Evolutionary conservation across 805 yeast genomes (phyloP), one percentile per base, ranked within the genome.

Genomic region (Candida chauliodis): DNA sequence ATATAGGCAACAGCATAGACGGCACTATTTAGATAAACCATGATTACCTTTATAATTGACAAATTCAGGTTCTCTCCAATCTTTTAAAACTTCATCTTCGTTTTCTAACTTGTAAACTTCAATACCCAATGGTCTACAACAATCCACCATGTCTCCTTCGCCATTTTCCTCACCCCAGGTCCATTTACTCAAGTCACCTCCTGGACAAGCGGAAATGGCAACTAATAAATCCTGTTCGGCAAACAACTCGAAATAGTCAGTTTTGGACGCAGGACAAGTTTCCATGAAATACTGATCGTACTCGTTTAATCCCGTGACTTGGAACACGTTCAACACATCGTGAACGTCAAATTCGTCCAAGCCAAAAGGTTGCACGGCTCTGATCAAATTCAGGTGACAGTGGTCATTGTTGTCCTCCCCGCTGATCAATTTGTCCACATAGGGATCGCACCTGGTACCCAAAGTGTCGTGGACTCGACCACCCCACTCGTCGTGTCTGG

Each of bases 391-490:
- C 21, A 82, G 76, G 52, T 80, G 85, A 55, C 85, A 80, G 50
- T 80, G 85, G 61, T 69, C 73, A 51, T 79, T 83, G 48, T 76
- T 75, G 45, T 78, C 81, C 50, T 76, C 79, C 22, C 84, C 85
- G 37, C 81, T 73, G 37, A 80, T 61, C 44, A 79, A 56, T 47
- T 75, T 76, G 51, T 79, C 85, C 10, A 78, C 83, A 47, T 79
- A 79, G 1, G 85, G 85, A 48, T 80, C 85, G 52, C 85, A 79
- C 44, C 86, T 63, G 2, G 85, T 80, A 23, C 85, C 85, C 53
- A 79, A 59, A 25, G 81, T 66, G 51, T 80, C 87, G 51, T 80
- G 84, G 34, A 76, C 72, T 41, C 81, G 61, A 37, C 83, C 83
- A 39, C 83, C 82, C 77, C 79, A 73, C 51, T 77, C 80, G 45